Evolutionary conservation across 2,329 filamentous ascomycete genomes (phyloP), one percentile per base, ranked within the genome.

Genomic region (Teratosphaeria viscida): DNA sequence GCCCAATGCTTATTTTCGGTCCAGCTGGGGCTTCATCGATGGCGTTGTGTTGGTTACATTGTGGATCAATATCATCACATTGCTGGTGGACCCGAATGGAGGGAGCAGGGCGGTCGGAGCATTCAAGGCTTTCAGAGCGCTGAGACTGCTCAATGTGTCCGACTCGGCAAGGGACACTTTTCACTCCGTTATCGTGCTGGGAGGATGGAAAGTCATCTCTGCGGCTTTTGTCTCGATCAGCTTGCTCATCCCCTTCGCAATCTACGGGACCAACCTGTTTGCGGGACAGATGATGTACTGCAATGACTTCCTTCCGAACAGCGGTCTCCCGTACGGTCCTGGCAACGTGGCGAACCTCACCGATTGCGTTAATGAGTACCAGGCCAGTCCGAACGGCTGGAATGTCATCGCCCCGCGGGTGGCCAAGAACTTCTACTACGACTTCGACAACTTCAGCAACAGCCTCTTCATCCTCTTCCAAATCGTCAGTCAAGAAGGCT

Each of bases 401-500:
- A 77, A 86, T 8, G 82, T 99, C 60, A 78, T 96, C 10, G 87
- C 91, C 2, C 94, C 94, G 5, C 85, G 94, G 58, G 84, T 87
- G 54, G 90, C 87, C 11, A 75, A 63, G 4, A 97, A 99, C 68
- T 85, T 87, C 0, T 95, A 85, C 70, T 97, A 88, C 75, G 88
- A 88, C 72, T 99, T 99, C 70, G 94, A 99, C 73, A 88, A 95
- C 70, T 99, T 99, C 68, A 89, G 88, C n/a, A 84, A 89, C 58
- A 88, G 92, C 0, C 80, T 99, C 37, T 97, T 97, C 77, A 95
- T 95, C 62, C 88, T 99, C 61, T 99, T 96, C 77, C 92, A 97
- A 73, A 96, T 99, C 74, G 92, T 97, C 52, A 97, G 92, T 57
- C 94, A 99, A 74, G 95, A 99, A 79, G 94, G 94, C 37, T 99